Conservation (phyloP, 768 basidiomycete genomes). For the Flagelloscypha sp. region DNA sequence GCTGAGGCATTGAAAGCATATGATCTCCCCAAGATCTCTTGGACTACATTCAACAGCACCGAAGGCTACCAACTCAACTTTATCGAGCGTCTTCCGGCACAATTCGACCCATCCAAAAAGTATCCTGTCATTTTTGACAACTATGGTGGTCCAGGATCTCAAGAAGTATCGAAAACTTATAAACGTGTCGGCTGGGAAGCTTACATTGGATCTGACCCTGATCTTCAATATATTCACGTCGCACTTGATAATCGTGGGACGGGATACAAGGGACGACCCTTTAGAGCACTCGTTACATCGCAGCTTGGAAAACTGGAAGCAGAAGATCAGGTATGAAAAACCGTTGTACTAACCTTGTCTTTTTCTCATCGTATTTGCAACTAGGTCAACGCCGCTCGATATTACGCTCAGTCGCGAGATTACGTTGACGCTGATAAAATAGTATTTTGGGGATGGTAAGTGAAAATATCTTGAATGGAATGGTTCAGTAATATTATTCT, state of each 20-base stretch:
- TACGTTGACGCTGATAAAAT: constrained; percentile 60
- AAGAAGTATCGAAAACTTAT: constrained; percentile 42
- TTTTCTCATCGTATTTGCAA: no score
- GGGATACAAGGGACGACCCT: constrained; percentile 50
- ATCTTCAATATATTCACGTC: constrained; percentile 55
- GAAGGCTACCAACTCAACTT: no score
- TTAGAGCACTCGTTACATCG: constrained; percentile 54
- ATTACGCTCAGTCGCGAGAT: no score
- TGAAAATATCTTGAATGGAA: constrained; percentile 2
- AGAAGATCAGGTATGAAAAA: constrained; percentile 56
- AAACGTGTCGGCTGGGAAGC: constrained; percentile 55
- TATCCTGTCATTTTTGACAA: no score
- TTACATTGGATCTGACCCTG: constrained; percentile 50
- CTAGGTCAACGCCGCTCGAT: no score
- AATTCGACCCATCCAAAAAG: no score
- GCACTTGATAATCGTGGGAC: constrained; percentile 65
- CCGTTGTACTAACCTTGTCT: no score
- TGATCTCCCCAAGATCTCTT: no score
- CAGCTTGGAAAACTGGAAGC: constrained; percentile 58
- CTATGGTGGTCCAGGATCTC: constrained; percentile 64
- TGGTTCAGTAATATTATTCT: no score
- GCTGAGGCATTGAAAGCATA: no score
- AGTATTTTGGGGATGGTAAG: constrained; percentile 72
- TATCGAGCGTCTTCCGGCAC: no score
- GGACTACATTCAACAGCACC: no score